These are phyloP conservation scores for Liquidambar formosana DNA, from an alignment of 164 flowering plant species.

Conservation along the genomic window DNA sequence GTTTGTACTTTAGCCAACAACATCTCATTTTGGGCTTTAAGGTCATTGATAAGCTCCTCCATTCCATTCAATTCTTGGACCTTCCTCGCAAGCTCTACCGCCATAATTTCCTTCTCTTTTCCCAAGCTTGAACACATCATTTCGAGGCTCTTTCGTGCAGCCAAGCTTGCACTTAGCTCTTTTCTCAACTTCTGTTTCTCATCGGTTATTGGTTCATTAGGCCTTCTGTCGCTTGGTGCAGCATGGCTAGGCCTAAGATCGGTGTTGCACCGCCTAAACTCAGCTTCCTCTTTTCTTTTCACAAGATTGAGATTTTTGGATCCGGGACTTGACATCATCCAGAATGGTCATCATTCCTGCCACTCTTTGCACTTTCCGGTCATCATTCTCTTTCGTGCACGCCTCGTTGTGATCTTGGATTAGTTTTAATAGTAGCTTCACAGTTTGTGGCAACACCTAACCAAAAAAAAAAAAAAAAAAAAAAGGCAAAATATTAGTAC, in stretches of 20 bases:
- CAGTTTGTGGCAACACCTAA: slow-evolving; percentile 58
- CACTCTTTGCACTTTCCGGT: slow-evolving; percentile 42
- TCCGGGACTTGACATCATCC: slow-evolving; percentile 52
- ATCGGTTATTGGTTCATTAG: slow-evolving; percentile 25
- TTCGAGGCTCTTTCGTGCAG: slow-evolving; percentile 67
- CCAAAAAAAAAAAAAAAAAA: neutral
- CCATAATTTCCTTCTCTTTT: slow-evolving; percentile 87
- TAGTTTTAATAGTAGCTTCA: slow-evolving; percentile 57
- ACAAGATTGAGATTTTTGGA: slow-evolving; percentile 46
- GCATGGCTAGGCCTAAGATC: slow-evolving; percentile 33
- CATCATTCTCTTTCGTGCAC: slow-evolving; percentile 32
- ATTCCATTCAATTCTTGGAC: slow-evolving; percentile 52
- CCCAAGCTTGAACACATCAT: slow-evolving; percentile 83
- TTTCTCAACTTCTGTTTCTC: slow-evolving; percentile 54
- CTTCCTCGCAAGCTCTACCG: slow-evolving; percentile 64
- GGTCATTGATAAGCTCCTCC: slow-evolving; percentile 72
- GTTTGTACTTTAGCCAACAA: slow-evolving; percentile 48
- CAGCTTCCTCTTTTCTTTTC: slow-evolving; percentile 29
- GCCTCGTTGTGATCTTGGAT: slow-evolving; percentile 67
- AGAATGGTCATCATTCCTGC: slow-evolving; percentile 67
- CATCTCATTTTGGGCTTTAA: slow-evolving; percentile 66
- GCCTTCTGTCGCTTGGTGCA: slow-evolving; percentile 33
- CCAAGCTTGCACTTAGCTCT: slow-evolving; percentile 53
- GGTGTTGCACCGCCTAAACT: slow-evolving; percentile 61
- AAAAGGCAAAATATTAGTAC: neutral